A percentile compares a stretch with the other conserved stretches of the same genome.
Evolutionary conservation across 192 early-diverging fungal genomes (phyloP).

Genomic region (Backusella sp.): DNA sequence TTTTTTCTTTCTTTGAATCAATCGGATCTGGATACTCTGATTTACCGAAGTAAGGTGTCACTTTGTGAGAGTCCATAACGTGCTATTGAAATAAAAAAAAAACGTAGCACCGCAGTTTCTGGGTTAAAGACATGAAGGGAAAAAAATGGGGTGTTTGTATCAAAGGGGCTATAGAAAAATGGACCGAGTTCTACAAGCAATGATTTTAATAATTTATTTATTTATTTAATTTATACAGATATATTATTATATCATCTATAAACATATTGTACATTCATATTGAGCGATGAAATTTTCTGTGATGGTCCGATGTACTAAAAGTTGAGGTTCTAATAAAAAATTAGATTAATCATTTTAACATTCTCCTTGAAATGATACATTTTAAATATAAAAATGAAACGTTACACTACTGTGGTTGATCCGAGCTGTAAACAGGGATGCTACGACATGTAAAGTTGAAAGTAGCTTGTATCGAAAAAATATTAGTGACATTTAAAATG

Average conservation of each 20-base stretch:
- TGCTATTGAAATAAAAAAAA: background rate
- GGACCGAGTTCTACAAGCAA: background rate
- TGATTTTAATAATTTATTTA: background rate
- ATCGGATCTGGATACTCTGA: background rate
- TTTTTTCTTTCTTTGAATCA: conserved; percentile 4
- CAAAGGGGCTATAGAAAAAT: background rate
- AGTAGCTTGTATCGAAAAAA: background rate
- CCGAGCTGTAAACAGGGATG: background rate
- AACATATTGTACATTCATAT: background rate
- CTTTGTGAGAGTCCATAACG: background rate
- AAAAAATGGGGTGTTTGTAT: background rate
- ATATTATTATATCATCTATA: background rate
- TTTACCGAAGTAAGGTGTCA: background rate
- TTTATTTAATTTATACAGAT: background rate
- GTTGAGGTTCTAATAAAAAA: background rate
- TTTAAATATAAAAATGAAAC: background rate
- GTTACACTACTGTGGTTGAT: background rate
- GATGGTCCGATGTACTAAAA: background rate
- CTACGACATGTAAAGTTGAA: background rate
- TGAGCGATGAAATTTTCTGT: background rate
- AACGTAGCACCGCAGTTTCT: background rate
- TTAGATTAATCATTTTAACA: background rate
- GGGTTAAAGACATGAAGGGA: background rate
- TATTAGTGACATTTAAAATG: no score
- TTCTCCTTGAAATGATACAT: background rate